A percentile compares a stretch with the other conserved stretches of the same genome.
These are phyloP conservation scores for Quercus lobata DNA, from an alignment of 331 rosid genomes.

Conservation along the genomic window DNA sequence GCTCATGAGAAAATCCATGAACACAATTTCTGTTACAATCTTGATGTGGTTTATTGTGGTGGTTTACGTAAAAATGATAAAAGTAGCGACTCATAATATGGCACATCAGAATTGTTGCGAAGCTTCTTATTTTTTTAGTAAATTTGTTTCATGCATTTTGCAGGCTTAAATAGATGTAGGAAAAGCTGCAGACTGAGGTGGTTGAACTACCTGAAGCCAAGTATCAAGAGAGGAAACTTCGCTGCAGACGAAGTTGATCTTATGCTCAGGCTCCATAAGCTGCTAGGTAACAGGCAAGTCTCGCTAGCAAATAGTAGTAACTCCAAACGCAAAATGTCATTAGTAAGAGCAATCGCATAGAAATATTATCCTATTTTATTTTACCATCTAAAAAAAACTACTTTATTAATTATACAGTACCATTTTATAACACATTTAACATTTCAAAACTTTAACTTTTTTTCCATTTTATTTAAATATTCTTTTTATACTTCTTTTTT, in stretches of 20 bases:
- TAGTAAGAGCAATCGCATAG: accelerated
- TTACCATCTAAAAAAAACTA: accelerated
- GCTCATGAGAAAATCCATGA: no score
- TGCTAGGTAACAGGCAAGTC: slow-evolving; percentile 37
- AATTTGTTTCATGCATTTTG: neutral
- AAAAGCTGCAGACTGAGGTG: slow-evolving; percentile 41
- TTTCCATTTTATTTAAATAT: no score
- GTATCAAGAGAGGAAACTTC: slow-evolving; percentile 25
- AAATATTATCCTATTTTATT: accelerated
- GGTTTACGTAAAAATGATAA: no score
- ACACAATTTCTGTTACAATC: no score
- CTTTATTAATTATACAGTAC: accelerated
- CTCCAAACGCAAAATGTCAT: no score
- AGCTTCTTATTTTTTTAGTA: neutral
- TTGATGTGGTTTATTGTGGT: no score
- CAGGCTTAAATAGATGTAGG: slow-evolving; percentile 36
- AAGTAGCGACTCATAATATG: no score
- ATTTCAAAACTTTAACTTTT: accelerated
- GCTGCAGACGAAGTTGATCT: slow-evolving; percentile 29
- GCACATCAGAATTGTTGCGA: neutral
- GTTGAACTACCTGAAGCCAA: slow-evolving; percentile 35
- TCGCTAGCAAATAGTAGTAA: neutral
- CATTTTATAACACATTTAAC: accelerated
- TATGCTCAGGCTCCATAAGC: slow-evolving; percentile 27
- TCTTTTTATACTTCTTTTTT: no score